phyloP scores from a whole-genome alignment of 169 alveolate genomes.

The Eimeria sp. region DNA sequence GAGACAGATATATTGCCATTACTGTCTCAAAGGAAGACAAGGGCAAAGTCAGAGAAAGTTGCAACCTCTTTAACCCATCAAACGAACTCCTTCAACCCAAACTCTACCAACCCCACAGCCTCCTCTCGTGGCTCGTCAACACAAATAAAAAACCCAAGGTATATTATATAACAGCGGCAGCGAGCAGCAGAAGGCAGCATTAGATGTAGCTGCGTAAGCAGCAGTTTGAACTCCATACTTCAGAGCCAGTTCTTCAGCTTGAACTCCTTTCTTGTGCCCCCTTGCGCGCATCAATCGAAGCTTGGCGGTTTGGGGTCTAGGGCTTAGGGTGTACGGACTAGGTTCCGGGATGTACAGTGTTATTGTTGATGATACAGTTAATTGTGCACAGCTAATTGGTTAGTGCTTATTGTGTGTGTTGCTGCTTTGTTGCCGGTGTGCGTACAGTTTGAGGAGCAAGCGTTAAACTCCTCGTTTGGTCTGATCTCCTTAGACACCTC shows the following conservation, averaged over 20 bases:
- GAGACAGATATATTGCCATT: neutral
- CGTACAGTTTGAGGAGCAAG: conserved; percentile 38
- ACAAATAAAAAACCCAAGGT: conserved; percentile 24
- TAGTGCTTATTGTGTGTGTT: neutral
- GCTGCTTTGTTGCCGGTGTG: neutral
- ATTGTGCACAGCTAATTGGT: too few relatives aligned
- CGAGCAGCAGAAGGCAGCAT: too few relatives aligned
- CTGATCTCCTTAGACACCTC: conserved; percentile 10
- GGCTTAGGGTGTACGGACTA: too few relatives aligned
- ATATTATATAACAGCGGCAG: neutral
- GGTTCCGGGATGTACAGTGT: too few relatives aligned
- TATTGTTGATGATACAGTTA: neutral
- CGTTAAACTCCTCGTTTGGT: conserved; percentile 9
- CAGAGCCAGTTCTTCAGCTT: too few relatives aligned
- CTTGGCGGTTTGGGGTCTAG: too few relatives aligned
- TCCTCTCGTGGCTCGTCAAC: neutral
- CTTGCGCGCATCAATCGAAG: too few relatives aligned
- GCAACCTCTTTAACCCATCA: neutral
- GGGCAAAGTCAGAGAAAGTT: neutral
- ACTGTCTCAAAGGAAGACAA: neutral
- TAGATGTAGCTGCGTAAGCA: too few relatives aligned
- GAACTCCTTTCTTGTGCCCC: too few relatives aligned
- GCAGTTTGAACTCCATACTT: too few relatives aligned
- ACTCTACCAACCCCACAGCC: neutral
- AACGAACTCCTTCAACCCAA: neutral